Evolutionary conservation across 352 stramenopile species (phyloP), one percentile per base, ranked within the genome.

Genomic region (Globisporangium splendens): DNA sequence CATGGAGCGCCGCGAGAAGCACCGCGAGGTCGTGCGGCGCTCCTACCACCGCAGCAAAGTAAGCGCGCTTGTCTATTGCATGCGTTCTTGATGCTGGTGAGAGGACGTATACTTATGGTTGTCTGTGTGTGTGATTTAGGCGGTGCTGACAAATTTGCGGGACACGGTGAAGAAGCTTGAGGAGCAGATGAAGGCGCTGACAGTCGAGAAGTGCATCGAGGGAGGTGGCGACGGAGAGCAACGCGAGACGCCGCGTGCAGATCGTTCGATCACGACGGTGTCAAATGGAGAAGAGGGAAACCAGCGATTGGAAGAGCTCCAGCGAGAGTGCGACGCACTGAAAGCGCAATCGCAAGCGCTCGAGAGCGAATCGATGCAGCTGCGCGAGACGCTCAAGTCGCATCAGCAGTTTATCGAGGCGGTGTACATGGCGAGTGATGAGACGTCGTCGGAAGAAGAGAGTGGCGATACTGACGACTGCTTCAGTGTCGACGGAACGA

Each of bases 1-100:
- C 2, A 66, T 72, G 8, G 78, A 91, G 59, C 77, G 80, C 7
- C 77, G 79, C 21, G 77, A 61, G 38, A 68, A 79, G 57, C 81
- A 91, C 49, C 72, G 81, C 31, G 81, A 91, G 57, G 81, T 91
- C 46, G 81, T 91, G 2, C 73, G 78, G 21, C 81, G 81, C n/a
- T 84, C 81, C 8, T 91, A 91, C 52, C 78, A 91, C 35, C 74
- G 81, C 46, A 91, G 80, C 56, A 91, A 91, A 67, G 79, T 87
- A 46, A 8, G 22, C 54, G 12, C 41, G 4, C 18, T 8, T 50
- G 12, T n/a, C 8, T 18, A 28, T n/a, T 35, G 28, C 28, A 10
- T 35, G 28, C 28, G 1, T 10, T 35, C 3, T 31, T 31, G n/a
- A n/a, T n/a, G n/a, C n/a, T n/a, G n/a, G n/a, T n/a, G n/a, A n/a